Evolutionary conservation across 148 eudicot genomes (phyloP).

Genomic region (Vaccinium vitisidaea): DNA sequence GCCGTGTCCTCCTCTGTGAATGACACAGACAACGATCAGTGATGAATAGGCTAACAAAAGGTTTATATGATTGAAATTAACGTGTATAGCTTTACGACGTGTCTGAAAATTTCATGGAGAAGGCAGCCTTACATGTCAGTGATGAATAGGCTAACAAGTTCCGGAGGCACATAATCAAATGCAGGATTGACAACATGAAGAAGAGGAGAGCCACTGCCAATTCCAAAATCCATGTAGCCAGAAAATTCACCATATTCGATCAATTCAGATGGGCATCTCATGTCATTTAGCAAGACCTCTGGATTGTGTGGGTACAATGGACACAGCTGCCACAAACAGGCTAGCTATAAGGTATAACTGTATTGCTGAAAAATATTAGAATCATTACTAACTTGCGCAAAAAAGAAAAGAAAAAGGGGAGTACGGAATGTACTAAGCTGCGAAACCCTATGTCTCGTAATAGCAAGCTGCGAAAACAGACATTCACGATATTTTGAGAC

Average conservation of each 20-base stretch:
- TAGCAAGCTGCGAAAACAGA: neutral
- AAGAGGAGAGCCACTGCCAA: slow-evolving; percentile 70
- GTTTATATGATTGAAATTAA: no score
- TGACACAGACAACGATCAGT: neutral
- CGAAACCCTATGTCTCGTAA: neutral
- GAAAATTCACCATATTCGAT: slow-evolving; percentile 95
- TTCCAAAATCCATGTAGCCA: slow-evolving; percentile 82
- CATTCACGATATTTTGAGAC: neutral
- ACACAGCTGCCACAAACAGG: slow-evolving; percentile 55
- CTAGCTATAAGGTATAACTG: neutral
- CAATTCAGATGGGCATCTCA: slow-evolving; percentile 89
- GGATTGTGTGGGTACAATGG: slow-evolving; percentile 98
- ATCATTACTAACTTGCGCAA: neutral
- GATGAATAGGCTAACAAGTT: slow-evolving; percentile 82
- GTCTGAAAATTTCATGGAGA: neutral
- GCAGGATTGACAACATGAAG: slow-evolving; percentile 96
- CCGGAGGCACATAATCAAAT: slow-evolving; percentile 95
- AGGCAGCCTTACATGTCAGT: slow-evolving; percentile 82
- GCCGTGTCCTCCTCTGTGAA: slow-evolving; percentile 88
- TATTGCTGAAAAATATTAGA: neutral
- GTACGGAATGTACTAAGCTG: neutral
- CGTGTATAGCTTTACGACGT: no score
- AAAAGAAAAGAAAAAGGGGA: neutral
- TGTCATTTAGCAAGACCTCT: slow-evolving; percentile 86
- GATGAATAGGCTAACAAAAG: no score